Percentiles rank a stretch among this genome's conserved stretches.
Evolutionary conservation across 2,329 filamentous ascomycete species (phyloP).

Genomic region (Aotearoamyces nothofagi): DNA sequence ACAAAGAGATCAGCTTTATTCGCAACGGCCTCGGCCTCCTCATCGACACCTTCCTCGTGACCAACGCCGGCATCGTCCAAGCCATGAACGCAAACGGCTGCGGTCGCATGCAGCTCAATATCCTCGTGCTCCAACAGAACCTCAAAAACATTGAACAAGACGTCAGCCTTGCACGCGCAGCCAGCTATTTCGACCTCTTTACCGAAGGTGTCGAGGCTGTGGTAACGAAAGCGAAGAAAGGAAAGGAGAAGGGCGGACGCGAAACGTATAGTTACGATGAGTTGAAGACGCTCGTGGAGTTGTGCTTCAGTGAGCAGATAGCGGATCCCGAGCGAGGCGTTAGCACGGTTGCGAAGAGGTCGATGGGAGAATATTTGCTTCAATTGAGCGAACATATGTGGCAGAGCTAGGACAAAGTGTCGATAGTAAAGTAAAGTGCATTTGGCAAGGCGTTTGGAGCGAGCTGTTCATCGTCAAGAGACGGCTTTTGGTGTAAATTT

Average conservation of each 20-base stretch:
- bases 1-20: conserved; percentile 59
- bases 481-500: too few relatives aligned
- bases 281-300: conserved; percentile 47
- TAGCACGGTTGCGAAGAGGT: conserved; percentile 48
- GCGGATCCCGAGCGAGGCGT: conserved; percentile 54
- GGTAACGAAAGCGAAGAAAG: conserved; percentile 42
- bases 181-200: conserved; percentile 57
- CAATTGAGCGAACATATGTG: conserved; percentile 61
- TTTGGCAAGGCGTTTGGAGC: too few relatives aligned
- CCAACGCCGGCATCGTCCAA: conserved; percentile 53
- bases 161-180: conserved; percentile 46
- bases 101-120: conserved; percentile 82
- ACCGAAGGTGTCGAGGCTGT: conserved; percentile 49
- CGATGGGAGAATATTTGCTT: conserved; percentile 55
- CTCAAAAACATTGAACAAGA: conserved; percentile 78
- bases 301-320: conserved; percentile 53
- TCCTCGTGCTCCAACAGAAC: conserved; percentile 90
- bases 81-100: conserved; percentile 77
- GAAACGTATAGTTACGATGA: conserved; percentile 49
- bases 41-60: conserved; percentile 65
- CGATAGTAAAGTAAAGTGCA: too few relatives aligned
- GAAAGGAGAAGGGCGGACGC: conserved; percentile 19
- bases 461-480: too few relatives aligned
- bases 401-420: conserved; percentile 31
- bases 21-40: conserved; percentile 62